Conservation (phyloP, 2,329 filamentous ascomycete species). For the Paecilomyces fulvus region DNA sequence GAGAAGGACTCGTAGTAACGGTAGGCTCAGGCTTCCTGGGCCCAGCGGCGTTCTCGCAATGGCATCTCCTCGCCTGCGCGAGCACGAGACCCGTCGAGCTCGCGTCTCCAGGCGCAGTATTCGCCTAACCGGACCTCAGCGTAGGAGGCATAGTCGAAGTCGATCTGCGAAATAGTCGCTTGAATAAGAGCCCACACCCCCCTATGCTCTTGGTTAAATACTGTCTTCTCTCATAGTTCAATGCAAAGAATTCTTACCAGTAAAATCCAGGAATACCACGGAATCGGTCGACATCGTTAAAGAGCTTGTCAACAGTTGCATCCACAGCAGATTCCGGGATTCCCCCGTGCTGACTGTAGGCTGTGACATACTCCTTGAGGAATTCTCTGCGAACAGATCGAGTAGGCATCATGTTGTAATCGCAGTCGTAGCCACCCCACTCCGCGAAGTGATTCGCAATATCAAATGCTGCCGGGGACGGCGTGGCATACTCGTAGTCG, state of each 20-base stretch:
- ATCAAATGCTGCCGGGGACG: constrained; percentile 90
- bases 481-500: constrained; percentile 96
- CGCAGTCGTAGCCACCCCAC: constrained; percentile 95
- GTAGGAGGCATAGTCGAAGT: constrained; percentile 93
- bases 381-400: constrained; percentile 69
- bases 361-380: constrained; percentile 69
- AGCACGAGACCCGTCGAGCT: constrained; percentile 55
- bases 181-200: constrained; percentile 96
- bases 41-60: constrained; percentile 74
- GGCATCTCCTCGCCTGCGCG: constrained; percentile 52
- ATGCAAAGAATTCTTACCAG: constrained; percentile 35
- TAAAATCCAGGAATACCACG: constrained; percentile 84
- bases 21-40: constrained; percentile 40
- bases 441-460: constrained; percentile 97
- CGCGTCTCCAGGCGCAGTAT: constrained; percentile 86
- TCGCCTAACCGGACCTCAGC: constrained; percentile 79
- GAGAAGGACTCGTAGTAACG: background rate
- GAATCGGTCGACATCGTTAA: constrained; percentile 75
- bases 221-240: background rate
- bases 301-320: constrained; percentile 59
- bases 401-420: constrained; percentile 75
- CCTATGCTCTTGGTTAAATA: constrained; percentile 45
- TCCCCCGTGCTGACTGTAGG: constrained; percentile 53
- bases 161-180: constrained; percentile 85
- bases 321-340: constrained; percentile 40